A percentile compares a stretch with the other conserved stretches of the same genome.
Evolutionary conservation across 768 basidiomycete genomes (phyloP).

Genomic region (Tylopilus plumbeoviolaceoides): DNA sequence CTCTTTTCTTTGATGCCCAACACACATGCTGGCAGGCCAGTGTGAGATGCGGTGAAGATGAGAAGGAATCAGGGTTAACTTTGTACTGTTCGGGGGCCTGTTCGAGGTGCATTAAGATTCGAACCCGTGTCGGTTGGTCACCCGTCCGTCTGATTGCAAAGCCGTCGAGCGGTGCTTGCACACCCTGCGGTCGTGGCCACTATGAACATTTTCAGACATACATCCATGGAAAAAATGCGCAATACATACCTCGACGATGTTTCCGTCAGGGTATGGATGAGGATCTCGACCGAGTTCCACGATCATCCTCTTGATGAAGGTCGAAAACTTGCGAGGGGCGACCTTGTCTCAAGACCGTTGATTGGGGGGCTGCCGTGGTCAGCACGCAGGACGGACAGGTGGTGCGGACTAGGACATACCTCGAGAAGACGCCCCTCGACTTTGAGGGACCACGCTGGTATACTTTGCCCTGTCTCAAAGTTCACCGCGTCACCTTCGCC

Average conservation of each 20-base stretch:
- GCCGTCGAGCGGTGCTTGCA: constrained; percentile 70
- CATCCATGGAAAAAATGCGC: background rate
- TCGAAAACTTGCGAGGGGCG: constrained; percentile 75
- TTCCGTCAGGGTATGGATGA: constrained; percentile 73
- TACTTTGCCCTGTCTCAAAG: constrained; percentile 82
- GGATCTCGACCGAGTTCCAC: constrained; percentile 76
- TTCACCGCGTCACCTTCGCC: constrained; percentile 38
- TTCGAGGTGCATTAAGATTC: constrained; percentile 79
- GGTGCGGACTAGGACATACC: constrained; percentile 37
- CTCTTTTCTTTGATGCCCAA: constrained; percentile 85
- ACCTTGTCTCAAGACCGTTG: constrained; percentile 59
- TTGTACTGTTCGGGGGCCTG: constrained; percentile 87
- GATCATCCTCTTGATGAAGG: constrained; percentile 76
- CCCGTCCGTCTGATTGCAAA: constrained; percentile 82
- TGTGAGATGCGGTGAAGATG: constrained; percentile 2
- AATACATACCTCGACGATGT: constrained; percentile 75
- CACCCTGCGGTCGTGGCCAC: constrained; percentile 61
- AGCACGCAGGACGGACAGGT: background rate
- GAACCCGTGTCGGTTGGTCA: constrained; percentile 69
- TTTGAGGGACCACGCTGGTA: constrained; percentile 84
- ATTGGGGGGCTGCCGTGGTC: constrained; percentile 45
- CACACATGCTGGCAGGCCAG: constrained; percentile 42
- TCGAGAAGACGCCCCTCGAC: constrained; percentile 85
- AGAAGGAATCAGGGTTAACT: constrained; percentile 55
- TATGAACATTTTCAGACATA: constrained; percentile 20